phyloP scores from a whole-genome alignment of 2,329 filamentous ascomycete genomes.

The Metarhizium album region DNA sequence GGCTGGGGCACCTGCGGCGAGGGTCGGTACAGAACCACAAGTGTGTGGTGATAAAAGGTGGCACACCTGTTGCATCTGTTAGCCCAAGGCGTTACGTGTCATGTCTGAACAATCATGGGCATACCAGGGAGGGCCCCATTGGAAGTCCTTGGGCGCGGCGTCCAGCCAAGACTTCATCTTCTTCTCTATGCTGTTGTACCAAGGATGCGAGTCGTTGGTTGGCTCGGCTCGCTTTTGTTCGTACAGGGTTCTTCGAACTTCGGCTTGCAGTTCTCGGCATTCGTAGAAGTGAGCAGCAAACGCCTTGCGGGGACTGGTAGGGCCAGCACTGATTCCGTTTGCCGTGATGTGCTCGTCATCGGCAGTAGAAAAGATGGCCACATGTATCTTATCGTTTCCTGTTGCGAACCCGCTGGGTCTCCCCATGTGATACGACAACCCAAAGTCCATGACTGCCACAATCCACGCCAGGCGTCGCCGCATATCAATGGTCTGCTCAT shows the following conservation, averaged over 20 bases:
- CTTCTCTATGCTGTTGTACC: slow-evolving; percentile 71
- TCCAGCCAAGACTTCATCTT: slow-evolving; percentile 75
- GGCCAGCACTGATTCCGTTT: slow-evolving; percentile 61
- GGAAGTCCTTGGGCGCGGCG: slow-evolving; percentile 57
- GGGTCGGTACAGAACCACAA: slow-evolving; percentile 78
- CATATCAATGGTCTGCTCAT: slow-evolving; percentile 78
- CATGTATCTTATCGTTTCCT: slow-evolving; percentile 70
- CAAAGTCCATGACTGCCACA: slow-evolving; percentile 78
- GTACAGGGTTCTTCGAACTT: slow-evolving; percentile 79
- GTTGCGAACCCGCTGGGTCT: slow-evolving; percentile 79
- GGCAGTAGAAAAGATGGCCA: slow-evolving; percentile 72
- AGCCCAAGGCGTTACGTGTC: neutral
- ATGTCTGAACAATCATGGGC: slow-evolving; percentile 13
- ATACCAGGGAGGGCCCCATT: slow-evolving; percentile 73
- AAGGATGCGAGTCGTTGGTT: slow-evolving; percentile 69
- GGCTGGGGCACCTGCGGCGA: slow-evolving; percentile 87
- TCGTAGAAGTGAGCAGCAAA: slow-evolving; percentile 89
- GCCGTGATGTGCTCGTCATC: slow-evolving; percentile 76
- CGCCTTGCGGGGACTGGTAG: slow-evolving; percentile 70
- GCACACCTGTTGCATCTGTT: slow-evolving; percentile 39
- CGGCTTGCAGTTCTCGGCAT: slow-evolving; percentile 78
- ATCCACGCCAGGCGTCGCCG: slow-evolving; percentile 82
- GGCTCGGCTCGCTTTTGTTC: slow-evolving; percentile 72
- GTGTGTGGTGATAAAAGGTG: slow-evolving; percentile 72
- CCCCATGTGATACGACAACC: slow-evolving; percentile 77